These are phyloP conservation scores for Juglanconis oblonga DNA, from an alignment of 2,329 filamentous ascomycete species.

Conservation along the genomic window DNA sequence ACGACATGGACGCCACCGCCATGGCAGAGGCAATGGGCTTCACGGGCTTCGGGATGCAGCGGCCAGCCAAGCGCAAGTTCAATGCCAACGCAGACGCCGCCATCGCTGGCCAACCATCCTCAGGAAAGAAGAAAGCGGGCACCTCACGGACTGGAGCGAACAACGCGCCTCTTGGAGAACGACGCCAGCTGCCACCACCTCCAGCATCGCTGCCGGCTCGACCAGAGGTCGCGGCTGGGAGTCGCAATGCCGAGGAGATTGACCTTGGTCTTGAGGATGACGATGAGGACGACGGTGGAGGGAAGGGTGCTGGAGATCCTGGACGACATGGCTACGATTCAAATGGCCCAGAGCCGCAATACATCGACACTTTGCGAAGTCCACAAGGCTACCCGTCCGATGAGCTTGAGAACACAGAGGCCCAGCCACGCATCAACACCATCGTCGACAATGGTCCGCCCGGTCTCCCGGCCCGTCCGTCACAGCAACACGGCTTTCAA, in stretches of 20 bases:
- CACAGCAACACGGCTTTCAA: conserved; percentile 5
- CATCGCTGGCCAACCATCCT: conserved; percentile 29
- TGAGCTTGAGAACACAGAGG: conserved; percentile 11
- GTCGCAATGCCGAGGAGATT: conserved; percentile 41
- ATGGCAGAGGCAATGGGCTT: conserved; percentile 73
- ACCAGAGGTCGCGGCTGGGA: neutral
- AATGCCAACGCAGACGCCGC: conserved; percentile 54
- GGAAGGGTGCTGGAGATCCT: neutral
- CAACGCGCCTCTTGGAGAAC: conserved; percentile 36
- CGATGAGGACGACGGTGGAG: conserved; percentile 15
- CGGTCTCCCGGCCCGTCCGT: neutral
- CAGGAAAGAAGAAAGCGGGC: conserved; percentile 22
- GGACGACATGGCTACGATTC: neutral
- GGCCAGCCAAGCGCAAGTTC: conserved; percentile 61
- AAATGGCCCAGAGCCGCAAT: conserved; percentile 25
- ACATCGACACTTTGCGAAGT: conserved; percentile 31
- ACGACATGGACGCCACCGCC: conserved; percentile 39
- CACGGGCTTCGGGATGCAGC: conserved; percentile 62
- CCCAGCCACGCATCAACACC: conserved; percentile 27
- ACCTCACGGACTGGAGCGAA: conserved; percentile 31
- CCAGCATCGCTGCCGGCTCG: conserved; percentile 20
- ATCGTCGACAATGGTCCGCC: conserved; percentile 18
- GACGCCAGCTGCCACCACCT: conserved; percentile 25
- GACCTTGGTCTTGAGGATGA: conserved; percentile 36
- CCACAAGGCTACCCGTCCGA: conserved; percentile 19